Conservation (phyloP, 2,329 filamentous ascomycete genomes). For the Westerdykella sp. region DNA sequence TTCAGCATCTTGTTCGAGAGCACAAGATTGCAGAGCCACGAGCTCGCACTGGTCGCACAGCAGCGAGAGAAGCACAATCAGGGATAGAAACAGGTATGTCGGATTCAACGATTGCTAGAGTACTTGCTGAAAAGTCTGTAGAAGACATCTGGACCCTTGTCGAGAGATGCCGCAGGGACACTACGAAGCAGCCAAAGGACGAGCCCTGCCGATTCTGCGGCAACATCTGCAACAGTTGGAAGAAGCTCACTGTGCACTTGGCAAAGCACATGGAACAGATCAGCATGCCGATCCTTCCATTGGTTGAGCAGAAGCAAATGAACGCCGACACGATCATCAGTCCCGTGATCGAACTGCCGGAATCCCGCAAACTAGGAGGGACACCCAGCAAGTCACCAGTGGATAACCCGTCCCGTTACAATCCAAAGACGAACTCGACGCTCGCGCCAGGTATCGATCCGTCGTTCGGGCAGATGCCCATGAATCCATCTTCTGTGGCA, state of each 20-base stretch:
- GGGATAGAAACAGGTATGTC: slow-evolving; percentile 23
- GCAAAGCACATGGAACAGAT: slow-evolving; percentile 94
- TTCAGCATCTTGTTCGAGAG: slow-evolving; percentile 86
- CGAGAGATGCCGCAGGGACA: slow-evolving; percentile 69
- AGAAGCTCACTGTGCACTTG: slow-evolving; percentile 87
- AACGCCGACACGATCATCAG: slow-evolving; percentile 35
- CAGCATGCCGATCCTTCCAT: slow-evolving; percentile 66
- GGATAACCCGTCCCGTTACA: slow-evolving; percentile 28
- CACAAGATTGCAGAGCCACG: slow-evolving; percentile 82
- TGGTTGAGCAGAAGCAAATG: slow-evolving; percentile 37
- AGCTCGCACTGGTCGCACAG: slow-evolving; percentile 56
- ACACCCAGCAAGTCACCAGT: slow-evolving; percentile 25
- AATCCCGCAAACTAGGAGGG: slow-evolving; percentile 27
- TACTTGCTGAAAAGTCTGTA: slow-evolving; percentile 9
- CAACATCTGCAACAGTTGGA: slow-evolving; percentile 75
- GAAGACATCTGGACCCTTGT: slow-evolving; percentile 72
- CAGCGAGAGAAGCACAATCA: slow-evolving; percentile 24
- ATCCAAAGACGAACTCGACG: slow-evolving; percentile 17
- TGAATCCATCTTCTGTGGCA: slow-evolving; percentile 15
- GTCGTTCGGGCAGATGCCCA: slow-evolving; percentile 20
- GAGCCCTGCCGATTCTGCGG: slow-evolving; percentile 86
- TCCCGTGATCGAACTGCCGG: slow-evolving; percentile 33
- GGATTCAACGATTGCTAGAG: not conserved
- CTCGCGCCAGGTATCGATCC: slow-evolving; percentile 30
- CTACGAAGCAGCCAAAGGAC: slow-evolving; percentile 57